These are phyloP conservation scores for Acanthochlamys bracteata DNA, from an alignment of 106 monocot genomes.

Conservation along the genomic window DNA sequence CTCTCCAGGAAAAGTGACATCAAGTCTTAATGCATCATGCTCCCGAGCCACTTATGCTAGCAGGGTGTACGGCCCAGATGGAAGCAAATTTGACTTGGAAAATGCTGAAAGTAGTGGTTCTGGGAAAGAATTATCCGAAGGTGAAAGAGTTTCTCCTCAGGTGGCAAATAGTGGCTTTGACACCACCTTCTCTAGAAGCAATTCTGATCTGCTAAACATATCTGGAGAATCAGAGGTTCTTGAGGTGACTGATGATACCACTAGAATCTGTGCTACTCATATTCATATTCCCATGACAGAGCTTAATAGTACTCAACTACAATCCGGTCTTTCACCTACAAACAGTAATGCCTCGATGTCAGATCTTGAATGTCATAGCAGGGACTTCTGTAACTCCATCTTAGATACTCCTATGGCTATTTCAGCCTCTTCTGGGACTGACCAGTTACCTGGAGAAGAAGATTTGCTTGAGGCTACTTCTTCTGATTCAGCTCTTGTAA, in stretches of 20 bases:
- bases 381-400: background rate
- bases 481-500: constrained; percentile 10
- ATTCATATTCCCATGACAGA: constrained; percentile 1
- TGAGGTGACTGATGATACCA: constrained; percentile 13
- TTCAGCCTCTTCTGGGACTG: constrained; percentile 10
- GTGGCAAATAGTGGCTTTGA: constrained; percentile 9
- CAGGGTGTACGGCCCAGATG: constrained; percentile 5
- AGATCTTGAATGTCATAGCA: constrained; percentile 6
- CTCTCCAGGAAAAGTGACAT: background rate
- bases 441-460: constrained; percentile 14
- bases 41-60: constrained; percentile 7
- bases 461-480: constrained; percentile 10
- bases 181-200: constrained; percentile 2
- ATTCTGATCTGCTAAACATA: constrained; percentile 25
- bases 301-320: constrained; percentile 10
- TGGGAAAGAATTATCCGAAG: constrained; percentile 22
- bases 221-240: constrained; percentile 21
- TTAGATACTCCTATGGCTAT: constrained; percentile 1
- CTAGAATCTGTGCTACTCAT: constrained; percentile 5
- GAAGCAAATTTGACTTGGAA: constrained; percentile 2
- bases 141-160: constrained; percentile 24
- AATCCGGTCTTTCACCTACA: constrained; percentile 5
- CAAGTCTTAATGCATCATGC: constrained; percentile 11
- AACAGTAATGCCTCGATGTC: constrained; percentile 6
- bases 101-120: constrained; percentile 16